These are phyloP conservation scores for Antitrichia curtipendula DNA, from an alignment of 225 moss, liverwort and hornwort species.

Conservation along the genomic window DNA sequence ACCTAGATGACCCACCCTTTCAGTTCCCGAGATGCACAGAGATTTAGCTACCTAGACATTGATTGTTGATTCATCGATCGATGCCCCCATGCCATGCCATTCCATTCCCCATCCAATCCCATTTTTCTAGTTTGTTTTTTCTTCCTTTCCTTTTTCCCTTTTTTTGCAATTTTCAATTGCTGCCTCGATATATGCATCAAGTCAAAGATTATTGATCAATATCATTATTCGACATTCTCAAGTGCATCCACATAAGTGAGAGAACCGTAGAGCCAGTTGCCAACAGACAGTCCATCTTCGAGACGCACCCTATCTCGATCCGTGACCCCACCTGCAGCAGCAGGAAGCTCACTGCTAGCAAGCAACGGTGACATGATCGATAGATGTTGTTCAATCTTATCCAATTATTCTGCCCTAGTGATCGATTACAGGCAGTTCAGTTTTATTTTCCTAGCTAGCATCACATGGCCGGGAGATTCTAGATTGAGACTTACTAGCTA, in stretches of 20 bases:
- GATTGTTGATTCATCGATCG: not conserved
- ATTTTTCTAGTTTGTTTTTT: too few relatives aligned
- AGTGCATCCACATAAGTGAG: slow-evolving; percentile 8
- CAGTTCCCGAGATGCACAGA: not conserved
- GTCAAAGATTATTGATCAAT: not conserved
- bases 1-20: not conserved
- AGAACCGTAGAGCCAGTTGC: not conserved
- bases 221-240: not conserved
- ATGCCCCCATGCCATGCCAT: not conserved
- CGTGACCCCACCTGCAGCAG: not conserved
- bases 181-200: not conserved
- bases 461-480: not conserved
- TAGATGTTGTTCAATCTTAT: not conserved
- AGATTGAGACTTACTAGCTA: not conserved
- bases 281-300: not conserved
- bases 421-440: not conserved
- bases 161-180: too few relatives aligned
- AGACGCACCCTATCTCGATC: not conserved
- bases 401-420: not conserved
- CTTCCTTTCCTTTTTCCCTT: too few relatives aligned
- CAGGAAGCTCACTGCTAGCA: not conserved
- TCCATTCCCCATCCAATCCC: not conserved
- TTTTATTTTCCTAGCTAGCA: not conserved
- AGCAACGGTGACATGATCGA: not conserved
- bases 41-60: not conserved